phyloP scores from a whole-genome alignment of 2,329 filamentous ascomycete genomes.

The Fonsecaea monophora region DNA sequence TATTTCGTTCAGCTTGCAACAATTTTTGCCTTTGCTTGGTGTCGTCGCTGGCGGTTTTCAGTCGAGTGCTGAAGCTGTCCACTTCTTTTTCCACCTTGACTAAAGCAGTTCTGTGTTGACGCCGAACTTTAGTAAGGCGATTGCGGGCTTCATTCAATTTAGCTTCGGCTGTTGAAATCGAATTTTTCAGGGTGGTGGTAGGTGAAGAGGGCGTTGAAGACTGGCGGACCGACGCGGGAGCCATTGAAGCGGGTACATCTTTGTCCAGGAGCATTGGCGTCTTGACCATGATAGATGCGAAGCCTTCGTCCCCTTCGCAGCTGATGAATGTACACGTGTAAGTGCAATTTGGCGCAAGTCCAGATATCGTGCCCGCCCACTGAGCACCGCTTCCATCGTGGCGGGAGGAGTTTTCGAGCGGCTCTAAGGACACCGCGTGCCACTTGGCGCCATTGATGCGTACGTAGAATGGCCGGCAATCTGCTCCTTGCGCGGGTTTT shows the following conservation, averaged over 20 bases:
- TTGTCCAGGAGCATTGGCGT: constrained; percentile 65
- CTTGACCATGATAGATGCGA: constrained; percentile 67
- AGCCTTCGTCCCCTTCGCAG: constrained; percentile 62
- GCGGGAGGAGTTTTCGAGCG: constrained; percentile 52
- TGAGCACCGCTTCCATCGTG: constrained; percentile 54
- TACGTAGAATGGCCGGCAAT: constrained; percentile 67
- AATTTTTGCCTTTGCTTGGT: constrained; percentile 68
- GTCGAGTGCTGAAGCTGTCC: constrained; percentile 63
- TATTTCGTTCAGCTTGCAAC: constrained; percentile 67
- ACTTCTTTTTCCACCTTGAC: constrained; percentile 67
- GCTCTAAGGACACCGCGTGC: constrained; percentile 65
- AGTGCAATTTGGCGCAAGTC: constrained; percentile 68
- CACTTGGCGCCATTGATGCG: constrained; percentile 70
- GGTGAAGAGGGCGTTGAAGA: constrained; percentile 68
- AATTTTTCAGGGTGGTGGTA: constrained; percentile 69
- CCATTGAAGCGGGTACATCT: constrained; percentile 60
- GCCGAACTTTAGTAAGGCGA: constrained; percentile 65
- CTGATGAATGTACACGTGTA: constrained; percentile 69
- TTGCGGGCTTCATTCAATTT: constrained; percentile 66
- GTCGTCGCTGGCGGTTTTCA: constrained; percentile 66
- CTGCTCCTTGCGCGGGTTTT: constrained; percentile 40
- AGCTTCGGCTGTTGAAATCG: constrained; percentile 66
- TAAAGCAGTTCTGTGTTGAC: constrained; percentile 66
- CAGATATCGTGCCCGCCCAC: constrained; percentile 69
- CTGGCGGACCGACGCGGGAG: constrained; percentile 61